Conservation (phyloP, 2,329 filamentous ascomycete species). For the Aspergillus fischeri region DNA sequence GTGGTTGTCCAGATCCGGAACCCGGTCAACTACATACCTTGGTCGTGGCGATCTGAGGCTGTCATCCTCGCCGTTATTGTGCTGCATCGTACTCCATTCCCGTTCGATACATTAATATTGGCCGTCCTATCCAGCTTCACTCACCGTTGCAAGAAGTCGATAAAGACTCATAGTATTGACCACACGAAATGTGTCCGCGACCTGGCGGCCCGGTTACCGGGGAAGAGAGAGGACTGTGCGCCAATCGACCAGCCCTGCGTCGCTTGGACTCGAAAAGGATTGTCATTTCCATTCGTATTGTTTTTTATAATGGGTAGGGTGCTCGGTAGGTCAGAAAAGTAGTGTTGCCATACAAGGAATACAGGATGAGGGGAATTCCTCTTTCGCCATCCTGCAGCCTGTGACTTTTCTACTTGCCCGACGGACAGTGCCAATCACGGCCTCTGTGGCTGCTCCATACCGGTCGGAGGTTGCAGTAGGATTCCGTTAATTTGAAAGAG, state of each 20-base stretch:
- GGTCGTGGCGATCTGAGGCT: not conserved
- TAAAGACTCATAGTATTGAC: not conserved
- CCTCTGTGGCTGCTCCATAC: not conserved
- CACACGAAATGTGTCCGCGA: constrained; percentile 4
- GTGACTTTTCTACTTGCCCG: not conserved
- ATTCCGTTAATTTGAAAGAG: not conserved
- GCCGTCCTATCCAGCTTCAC: not conserved
- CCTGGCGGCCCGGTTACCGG: not conserved
- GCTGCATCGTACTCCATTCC: not conserved
- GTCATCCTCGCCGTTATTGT: not conserved
- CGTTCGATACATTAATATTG: not conserved
- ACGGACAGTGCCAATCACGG: constrained; percentile 1
- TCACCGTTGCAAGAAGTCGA: not conserved
- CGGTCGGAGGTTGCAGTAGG: not conserved
- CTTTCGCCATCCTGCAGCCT: not conserved
- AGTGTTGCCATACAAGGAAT: not conserved
- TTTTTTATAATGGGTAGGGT: not conserved
- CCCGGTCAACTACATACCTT: not conserved
- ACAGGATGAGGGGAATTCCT: not conserved
- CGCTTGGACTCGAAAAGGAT: not conserved
- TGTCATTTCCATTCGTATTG: not conserved
- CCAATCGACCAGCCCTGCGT: constrained; percentile 8
- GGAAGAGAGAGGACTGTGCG: constrained; percentile 17
- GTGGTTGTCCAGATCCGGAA: not conserved
- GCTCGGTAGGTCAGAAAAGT: constrained; percentile 1